Conservation (phyloP, 148 eudicot species). For the Dysphania ambrosioides region DNA sequence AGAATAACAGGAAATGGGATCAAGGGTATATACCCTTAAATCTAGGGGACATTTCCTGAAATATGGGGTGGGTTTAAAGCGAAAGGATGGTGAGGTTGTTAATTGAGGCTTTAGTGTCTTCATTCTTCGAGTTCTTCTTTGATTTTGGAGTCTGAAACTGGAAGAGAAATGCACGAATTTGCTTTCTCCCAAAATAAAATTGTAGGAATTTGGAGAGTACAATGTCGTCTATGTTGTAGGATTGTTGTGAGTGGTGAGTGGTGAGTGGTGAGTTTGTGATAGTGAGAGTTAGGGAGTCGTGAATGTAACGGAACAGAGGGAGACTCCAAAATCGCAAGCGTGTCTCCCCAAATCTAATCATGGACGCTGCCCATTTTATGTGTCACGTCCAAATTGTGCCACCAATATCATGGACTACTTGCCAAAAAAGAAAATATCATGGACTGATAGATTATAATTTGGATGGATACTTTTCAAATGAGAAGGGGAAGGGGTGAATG, state of each 20-base stretch:
- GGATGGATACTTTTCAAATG: no score
- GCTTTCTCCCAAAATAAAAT: no score
- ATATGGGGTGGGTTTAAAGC: neutral
- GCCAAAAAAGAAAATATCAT: no score
- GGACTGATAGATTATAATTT: no score
- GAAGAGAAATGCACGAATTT: no score
- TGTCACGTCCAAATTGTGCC: no score
- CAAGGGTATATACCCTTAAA: constrained; percentile 12
- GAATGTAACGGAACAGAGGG: neutral
- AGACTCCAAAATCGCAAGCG: neutral
- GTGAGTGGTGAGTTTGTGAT: neutral
- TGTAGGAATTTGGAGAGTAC: no score
- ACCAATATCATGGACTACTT: no score
- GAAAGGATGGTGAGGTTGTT: neutral
- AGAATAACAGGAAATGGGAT: constrained; percentile 7
- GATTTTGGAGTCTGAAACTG: no score
- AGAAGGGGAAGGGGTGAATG: no score
- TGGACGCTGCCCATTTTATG: neutral
- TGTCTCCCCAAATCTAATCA: neutral
- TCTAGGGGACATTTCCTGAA: neutral
- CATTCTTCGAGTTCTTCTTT: neutral
- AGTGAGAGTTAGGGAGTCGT: neutral
- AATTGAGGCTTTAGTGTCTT: neutral
- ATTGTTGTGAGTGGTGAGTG: no score
- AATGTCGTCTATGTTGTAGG: no score